These are phyloP conservation scores for Sutorius australiensis DNA, from an alignment of 768 basidiomycete genomes.

Conservation along the genomic window DNA sequence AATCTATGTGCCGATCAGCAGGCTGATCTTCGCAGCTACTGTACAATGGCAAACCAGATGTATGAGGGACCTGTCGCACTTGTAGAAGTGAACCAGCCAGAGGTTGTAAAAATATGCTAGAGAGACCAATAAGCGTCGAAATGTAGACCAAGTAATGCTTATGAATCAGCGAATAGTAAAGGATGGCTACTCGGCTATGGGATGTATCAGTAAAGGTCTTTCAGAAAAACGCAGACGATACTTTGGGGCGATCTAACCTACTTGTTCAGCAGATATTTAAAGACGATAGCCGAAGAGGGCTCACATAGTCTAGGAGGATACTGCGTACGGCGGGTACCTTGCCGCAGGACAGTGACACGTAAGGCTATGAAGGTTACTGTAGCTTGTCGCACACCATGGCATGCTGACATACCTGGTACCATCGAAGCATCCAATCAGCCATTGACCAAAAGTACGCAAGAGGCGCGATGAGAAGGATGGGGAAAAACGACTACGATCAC, in stretches of 20 bases:
- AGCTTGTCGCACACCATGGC: background rate
- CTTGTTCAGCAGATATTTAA: conserved; percentile 1
- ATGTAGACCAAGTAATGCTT: conserved; percentile 53
- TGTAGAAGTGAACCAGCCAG: conserved; percentile 43
- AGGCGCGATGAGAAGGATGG: conserved; percentile 49
- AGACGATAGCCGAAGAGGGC: conserved; percentile 15
- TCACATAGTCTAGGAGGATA: conserved; percentile 64
- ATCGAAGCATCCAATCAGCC: conserved; percentile 51
- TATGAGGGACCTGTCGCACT: conserved; percentile 18
- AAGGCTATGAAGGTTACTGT: conserved; percentile 45
- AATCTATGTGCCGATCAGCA: conserved; percentile 25
- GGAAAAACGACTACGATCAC: conserved; percentile 51
- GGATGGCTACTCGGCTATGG: conserved; percentile 38
- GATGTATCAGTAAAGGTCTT: conserved; percentile 1
- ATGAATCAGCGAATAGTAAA: conserved; percentile 46
- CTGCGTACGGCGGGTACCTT: conserved; percentile 52
- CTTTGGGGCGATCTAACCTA: conserved; percentile 41
- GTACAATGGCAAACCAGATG: conserved; percentile 4
- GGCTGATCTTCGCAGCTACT: conserved; percentile 6
- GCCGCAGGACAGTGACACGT: conserved; percentile 53
- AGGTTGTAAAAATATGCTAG: conserved; percentile 52
- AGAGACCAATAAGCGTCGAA: conserved; percentile 48
- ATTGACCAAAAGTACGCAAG: conserved; percentile 46
- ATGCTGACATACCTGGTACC: conserved; percentile 49
- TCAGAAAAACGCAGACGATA: conserved; percentile 16